Percentiles rank a stretch among this genome's conserved stretches.
phyloP scores from a whole-genome alignment of 1,284 basidiomycete species.

The Pholiota adiposa region DNA sequence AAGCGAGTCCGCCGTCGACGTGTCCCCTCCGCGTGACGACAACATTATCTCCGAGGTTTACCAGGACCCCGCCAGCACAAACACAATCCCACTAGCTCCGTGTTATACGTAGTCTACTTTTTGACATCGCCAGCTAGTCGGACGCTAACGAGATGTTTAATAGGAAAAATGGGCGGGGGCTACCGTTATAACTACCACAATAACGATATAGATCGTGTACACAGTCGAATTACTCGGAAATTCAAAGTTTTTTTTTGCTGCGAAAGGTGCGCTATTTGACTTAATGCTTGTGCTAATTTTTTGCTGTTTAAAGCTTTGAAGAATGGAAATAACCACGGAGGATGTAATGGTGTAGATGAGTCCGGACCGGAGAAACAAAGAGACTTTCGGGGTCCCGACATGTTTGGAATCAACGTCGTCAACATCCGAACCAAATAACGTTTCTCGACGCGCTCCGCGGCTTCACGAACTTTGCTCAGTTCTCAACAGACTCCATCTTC shows the following conservation, averaged over 20 bases:
- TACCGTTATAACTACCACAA: no score
- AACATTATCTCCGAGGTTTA: constrained; percentile 10
- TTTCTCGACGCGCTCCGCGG: not conserved
- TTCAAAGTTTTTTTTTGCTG: no score
- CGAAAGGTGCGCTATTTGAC: no score
- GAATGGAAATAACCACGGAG: no score
- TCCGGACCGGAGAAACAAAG: not conserved
- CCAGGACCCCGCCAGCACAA: constrained; percentile 9
- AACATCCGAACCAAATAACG: not conserved
- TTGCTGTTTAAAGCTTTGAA: no score
- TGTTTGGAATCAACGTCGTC: not conserved
- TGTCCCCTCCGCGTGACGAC: constrained; percentile 11
- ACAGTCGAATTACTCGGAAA: no score
- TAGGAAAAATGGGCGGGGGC: no score
- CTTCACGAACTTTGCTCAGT: not conserved
- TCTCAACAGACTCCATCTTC: not conserved
- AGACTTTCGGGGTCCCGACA: not conserved
- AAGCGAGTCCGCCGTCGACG: constrained; percentile 4
- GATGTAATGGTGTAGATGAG: no score
- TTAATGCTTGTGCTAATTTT: no score
- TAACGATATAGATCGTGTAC: no score
- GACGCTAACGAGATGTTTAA: no score
- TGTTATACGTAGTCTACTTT: not conserved
- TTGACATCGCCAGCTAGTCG: not conserved
- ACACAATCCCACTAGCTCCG: not conserved